Base-by-base conservation (phyloP, 2,329 filamentous ascomycete species). In the Mycosphaerella sp. region DNA sequence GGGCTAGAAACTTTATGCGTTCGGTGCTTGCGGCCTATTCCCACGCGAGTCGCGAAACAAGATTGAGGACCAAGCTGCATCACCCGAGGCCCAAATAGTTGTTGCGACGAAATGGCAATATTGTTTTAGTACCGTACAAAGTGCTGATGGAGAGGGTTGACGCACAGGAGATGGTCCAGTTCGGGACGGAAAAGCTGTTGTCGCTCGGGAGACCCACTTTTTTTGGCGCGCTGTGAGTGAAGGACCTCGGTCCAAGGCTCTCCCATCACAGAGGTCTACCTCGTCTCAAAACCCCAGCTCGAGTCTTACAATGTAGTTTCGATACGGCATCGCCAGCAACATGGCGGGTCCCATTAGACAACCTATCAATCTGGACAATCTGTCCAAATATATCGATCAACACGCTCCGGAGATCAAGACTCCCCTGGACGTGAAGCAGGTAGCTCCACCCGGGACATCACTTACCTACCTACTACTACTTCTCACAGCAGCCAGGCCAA, bases 301-400 rank as follows among this genome's bases (percentile, higher is more conserved):
- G 26, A 26, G 1, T 40, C 8, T 31, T 23, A 32, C 9, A 21
- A 51, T 51, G 48, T 51, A 51, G 48, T 51, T 12, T 36, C 34
- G 31, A 21, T 10, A 11, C 48, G 21, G 29, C 11, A 45, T 41
- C 39, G 48, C 48, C 41, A 51, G 31, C 42, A 48, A 34, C 17
- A 85, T 96, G 92, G 92, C 93, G 50, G 92, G 92, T 64, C 79
- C 79, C 59, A 84, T 98, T 55, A 84, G 93, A 70, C 93, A 98
- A 70, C 88, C 89, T 42, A 95, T 98, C 68, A 88, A 97, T 69
- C 74, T 92, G 65, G 74, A 80, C 66, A 83, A 87, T 12, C 78
- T 98, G 52, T 86, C 92, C 76, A 79, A 77, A 59, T 98, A 91
- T 72, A 80, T 98, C 61, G 74, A 80, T 51, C 72, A 80, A 58